Percentiles rank a stretch among this genome's conserved stretches.
Evolutionary conservation across 2,329 filamentous ascomycete species (phyloP).

Genomic region (Colletotrichum sp.): DNA sequence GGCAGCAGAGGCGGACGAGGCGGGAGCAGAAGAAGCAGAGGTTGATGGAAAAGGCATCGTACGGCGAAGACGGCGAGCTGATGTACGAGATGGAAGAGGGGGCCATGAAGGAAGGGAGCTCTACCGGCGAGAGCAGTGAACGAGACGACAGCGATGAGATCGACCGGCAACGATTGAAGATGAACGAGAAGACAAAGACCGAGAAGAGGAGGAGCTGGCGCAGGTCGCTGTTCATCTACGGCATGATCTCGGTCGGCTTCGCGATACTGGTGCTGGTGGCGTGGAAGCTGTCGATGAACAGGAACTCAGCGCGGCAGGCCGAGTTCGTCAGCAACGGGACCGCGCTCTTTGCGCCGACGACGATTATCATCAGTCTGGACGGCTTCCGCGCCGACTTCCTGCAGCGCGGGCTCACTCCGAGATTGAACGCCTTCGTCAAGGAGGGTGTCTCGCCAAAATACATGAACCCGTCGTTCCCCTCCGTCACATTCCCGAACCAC

Average conservation of each 20-base stretch:
- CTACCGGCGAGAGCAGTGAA: conserved; percentile 66
- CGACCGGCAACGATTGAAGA: conserved; percentile 57
- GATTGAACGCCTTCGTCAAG: conserved; percentile 77
- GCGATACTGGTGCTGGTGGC: conserved; percentile 60
- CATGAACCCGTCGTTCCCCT: conserved; percentile 94
- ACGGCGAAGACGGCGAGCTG: conserved; percentile 75
- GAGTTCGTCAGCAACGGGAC: conserved; percentile 77
- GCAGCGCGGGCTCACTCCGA: conserved; percentile 81
- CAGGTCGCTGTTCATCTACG: conserved; percentile 59
- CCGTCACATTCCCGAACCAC: conserved; percentile 96
- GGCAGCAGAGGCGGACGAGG: conserved; percentile 52
- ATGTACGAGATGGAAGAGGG: conserved; percentile 95
- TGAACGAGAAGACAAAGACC: conserved; percentile 50
- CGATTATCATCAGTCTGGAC: conserved; percentile 91
- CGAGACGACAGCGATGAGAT: conserved; percentile 64
- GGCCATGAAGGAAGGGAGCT: conserved; percentile 69
- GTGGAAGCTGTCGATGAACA: conserved; percentile 61
- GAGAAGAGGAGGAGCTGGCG: conserved; percentile 58
- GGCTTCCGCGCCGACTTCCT: conserved; percentile 96
- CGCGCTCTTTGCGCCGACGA: conserved; percentile 87
- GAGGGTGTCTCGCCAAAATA: conserved; percentile 89
- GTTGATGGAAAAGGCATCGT: conserved; percentile 55
- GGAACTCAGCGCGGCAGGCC: conserved; percentile 37
- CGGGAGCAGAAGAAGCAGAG: conserved; percentile 59
- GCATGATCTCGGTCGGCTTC: conserved; percentile 57